These are phyloP conservation scores for Starmera amethionina DNA, from an alignment of 805 yeast species.

Conservation along the genomic window DNA sequence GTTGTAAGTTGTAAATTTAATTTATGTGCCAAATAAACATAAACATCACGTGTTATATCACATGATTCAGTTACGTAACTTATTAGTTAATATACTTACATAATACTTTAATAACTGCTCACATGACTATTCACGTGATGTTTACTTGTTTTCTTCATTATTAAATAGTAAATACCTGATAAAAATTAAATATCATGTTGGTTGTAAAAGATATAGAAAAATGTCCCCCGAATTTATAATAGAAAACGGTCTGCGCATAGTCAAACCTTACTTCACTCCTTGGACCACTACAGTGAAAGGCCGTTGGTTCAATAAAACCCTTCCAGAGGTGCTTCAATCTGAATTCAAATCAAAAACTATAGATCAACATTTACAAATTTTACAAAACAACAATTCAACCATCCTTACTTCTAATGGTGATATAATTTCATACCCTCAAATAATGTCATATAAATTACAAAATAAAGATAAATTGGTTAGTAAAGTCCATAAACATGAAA, in stretches of 20 bases:
- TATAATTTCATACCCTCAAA: background rate
- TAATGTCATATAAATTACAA: conserved; percentile 6
- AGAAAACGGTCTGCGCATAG: background rate
- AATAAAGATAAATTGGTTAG: conserved; percentile 9
- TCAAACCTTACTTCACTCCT: conserved; percentile 39
- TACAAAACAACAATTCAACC: background rate
- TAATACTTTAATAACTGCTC: too few species aligned
- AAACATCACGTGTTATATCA: background rate
- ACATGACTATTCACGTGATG: too few species aligned
- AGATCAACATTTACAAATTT: conserved; percentile 36
- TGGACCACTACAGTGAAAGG: conserved; percentile 80
- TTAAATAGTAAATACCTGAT: too few species aligned
- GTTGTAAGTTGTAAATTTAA: background rate
- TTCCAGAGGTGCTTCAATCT: conserved; percentile 62
- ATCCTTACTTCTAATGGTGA: too few species aligned
- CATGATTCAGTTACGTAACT: too few species aligned
- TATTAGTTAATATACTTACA: too few species aligned
- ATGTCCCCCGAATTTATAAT: background rate
- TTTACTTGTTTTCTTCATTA: too few species aligned
- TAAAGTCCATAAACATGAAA: conserved; percentile 75
- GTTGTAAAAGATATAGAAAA: too few species aligned
- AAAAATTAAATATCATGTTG: too few species aligned
- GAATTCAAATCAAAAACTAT: conserved; percentile 74
- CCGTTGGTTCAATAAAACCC: conserved; percentile 71
- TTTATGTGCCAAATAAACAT: background rate